Percentiles rank a stretch among this genome's conserved stretches.
Conservation (phyloP, 257 asterid genomes). For the Vinca minor region DNA sequence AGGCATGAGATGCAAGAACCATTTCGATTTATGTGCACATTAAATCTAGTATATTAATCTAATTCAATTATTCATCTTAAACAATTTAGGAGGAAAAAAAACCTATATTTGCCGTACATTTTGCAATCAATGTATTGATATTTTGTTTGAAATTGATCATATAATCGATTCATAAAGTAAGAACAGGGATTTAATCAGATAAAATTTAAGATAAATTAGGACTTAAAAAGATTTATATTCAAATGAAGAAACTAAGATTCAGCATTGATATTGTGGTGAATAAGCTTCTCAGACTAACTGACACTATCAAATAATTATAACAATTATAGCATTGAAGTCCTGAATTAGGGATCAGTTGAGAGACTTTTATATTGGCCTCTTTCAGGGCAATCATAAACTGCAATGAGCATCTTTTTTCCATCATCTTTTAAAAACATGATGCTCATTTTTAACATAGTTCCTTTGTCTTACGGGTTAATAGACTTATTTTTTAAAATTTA, state of each 20-base stretch:
- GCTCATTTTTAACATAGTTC: not conserved
- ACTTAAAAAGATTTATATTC: not conserved
- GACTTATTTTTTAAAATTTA: too few relatives aligned
- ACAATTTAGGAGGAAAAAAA: not conserved
- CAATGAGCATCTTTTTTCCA: too few relatives aligned
- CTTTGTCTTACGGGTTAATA: not conserved
- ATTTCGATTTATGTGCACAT: too few relatives aligned
- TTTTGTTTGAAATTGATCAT: not conserved
- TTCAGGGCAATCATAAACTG: not conserved
- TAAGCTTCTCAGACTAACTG: not conserved
- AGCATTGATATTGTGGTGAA: too few relatives aligned
- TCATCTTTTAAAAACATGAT: not conserved
- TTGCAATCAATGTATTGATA: not conserved
- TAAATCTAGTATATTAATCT: too few relatives aligned
- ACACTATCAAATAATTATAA: not conserved
- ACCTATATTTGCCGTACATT: not conserved
- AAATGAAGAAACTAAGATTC: not conserved
- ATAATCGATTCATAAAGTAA: not conserved
- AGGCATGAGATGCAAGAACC: too few relatives aligned
- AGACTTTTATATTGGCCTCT: not conserved
- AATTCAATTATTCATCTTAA: not conserved
- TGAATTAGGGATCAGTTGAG: not conserved
- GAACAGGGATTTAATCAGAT: not conserved
- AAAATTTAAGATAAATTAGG: not conserved
- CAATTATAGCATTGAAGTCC: not conserved